Evolutionary conservation across 2,329 filamentous ascomycete genomes (phyloP).

Genomic region (Venturia oleaginea): DNA sequence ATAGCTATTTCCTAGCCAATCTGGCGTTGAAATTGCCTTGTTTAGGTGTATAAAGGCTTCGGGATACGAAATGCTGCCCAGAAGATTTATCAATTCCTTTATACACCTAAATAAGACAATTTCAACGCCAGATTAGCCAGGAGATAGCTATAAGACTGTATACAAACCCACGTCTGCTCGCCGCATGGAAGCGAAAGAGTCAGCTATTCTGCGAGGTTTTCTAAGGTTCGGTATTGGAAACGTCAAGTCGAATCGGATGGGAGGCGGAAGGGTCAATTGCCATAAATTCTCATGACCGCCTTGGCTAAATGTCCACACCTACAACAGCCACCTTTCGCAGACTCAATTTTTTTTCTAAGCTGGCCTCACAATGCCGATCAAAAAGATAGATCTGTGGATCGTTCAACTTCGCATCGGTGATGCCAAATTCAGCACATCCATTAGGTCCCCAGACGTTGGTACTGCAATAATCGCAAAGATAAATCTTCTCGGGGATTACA

Average conservation of each 20-base stretch:
- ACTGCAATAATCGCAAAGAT: not conserved
- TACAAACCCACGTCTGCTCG: too few relatives aligned
- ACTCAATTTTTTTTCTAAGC: not conserved
- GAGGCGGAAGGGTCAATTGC: not conserved
- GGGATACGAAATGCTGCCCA: too few relatives aligned
- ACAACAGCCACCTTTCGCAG: not conserved
- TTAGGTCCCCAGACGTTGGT: not conserved
- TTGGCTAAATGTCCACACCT: not conserved
- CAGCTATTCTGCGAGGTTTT: too few relatives aligned
- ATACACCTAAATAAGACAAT: too few relatives aligned
- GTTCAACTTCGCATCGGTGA: not conserved
- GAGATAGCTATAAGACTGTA: too few relatives aligned
- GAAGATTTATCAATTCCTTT: too few relatives aligned
- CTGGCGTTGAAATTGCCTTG: not conserved
- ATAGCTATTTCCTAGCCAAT: not conserved
- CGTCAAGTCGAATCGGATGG: not conserved
- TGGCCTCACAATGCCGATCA: not conserved
- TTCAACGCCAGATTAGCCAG: too few relatives aligned
- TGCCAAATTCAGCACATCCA: not conserved
- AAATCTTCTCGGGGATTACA: not conserved
- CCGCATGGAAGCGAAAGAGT: too few relatives aligned
- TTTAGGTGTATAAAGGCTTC: too few relatives aligned
- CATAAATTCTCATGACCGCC: not conserved
- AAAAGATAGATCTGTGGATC: not conserved
- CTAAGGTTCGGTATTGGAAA: not conserved